A percentile compares a stretch with the other conserved stretches of the same genome.
These are phyloP conservation scores for Zygoascus biomembranicola DNA, from an alignment of 805 yeast genomes.

Conservation along the genomic window DNA sequence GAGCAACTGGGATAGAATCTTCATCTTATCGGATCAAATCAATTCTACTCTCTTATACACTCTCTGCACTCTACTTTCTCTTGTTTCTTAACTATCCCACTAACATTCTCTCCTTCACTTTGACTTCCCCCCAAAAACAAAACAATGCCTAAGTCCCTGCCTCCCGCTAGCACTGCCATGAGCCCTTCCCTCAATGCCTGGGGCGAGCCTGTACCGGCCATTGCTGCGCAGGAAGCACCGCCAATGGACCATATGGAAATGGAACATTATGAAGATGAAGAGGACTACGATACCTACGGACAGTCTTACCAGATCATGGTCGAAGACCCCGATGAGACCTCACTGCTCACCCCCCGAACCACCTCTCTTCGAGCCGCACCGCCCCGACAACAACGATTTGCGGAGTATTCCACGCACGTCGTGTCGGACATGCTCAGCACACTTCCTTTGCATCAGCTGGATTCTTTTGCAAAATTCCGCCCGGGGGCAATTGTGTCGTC, in stretches of 20 bases:
- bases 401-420: background rate
- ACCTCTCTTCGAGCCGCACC: background rate
- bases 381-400: background rate
- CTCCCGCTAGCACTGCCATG: too few species aligned
- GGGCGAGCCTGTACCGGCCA: background rate
- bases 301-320: background rate
- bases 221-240: background rate
- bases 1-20: too few species aligned
- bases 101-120: too few species aligned
- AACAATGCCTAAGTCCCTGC: too few species aligned
- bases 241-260: background rate
- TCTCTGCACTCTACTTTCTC: too few species aligned
- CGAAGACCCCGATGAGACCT: background rate
- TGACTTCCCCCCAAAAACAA: too few species aligned
- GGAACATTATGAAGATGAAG: background rate
- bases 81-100: too few species aligned
- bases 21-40: too few species aligned
- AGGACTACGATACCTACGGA: background rate
- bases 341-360: background rate
- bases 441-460: background rate
- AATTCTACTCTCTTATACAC: too few species aligned
- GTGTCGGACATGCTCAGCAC: background rate
- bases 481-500: constrained; percentile 1
- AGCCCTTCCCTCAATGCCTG: background rate
- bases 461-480: background rate